Base-by-base conservation (phyloP, 169 alveolate species). In the Eimeria praecox region DNA sequence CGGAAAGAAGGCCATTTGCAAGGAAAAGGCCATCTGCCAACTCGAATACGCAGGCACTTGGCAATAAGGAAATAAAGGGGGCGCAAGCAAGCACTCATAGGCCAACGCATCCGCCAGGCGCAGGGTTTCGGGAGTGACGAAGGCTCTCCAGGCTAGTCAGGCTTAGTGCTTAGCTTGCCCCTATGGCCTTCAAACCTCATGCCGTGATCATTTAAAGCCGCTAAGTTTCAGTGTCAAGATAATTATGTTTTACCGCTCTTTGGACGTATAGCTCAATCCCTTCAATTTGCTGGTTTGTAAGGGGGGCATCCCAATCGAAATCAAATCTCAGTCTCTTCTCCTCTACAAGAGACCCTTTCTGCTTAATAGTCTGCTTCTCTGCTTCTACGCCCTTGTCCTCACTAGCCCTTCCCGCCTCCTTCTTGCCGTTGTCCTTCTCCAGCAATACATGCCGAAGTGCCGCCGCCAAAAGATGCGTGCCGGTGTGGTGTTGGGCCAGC, bases 401-500 rank as follows among this genome's bases (percentile, higher is more conserved):
- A 24, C 56, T 40, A 16, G 54, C 52, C 59, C 24, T 18, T 4
- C 30, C 59, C 12, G 38, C 18, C 40, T 93, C 96, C 20, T 56
- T 44, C 88, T 93, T 93, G 75, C 75, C 69, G 96, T 98, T 99
- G 78, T 98, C 98, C 88, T 97, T 96, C 69, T 95, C 95, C 14
- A 97, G 98, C 95, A 97, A 94, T 3, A 97, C 98, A 73, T 98
- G 97, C 66, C 99, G 93, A 30, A 99, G 94, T 42, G 98, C 99
- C 94, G 96, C 98, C 95, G 98, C 98, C 82, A 99, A 96, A 77
- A 99, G 85, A 97, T 99, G 99, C 20, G 99, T 98, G 6, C 98
- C 99, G 0, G 99, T 98, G 97, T 99, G 99, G 96, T 99, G 98
- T 95, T 98, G 98, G 49, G 99, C 99, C 35, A 98, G 97, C 83